phyloP scores from a whole-genome alignment of 306 rosid genomes.

The Clitoria ternatea region DNA sequence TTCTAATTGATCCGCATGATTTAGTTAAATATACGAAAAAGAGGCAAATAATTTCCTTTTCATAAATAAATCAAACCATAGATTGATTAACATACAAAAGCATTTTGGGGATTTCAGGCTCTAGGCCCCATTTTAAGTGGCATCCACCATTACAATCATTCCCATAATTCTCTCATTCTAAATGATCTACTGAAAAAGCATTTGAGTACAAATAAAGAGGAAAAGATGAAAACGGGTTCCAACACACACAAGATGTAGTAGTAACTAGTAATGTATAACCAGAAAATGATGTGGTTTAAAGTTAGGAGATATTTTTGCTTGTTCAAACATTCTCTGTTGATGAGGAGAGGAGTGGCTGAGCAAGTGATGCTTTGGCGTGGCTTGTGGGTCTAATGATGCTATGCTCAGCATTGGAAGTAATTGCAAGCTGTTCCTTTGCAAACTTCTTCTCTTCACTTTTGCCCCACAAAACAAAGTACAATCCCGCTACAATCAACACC shows the following conservation, averaged over 20 bases:
- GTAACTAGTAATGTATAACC: background rate
- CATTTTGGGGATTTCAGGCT: conserved; percentile 40
- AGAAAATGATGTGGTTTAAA: conserved; percentile 28
- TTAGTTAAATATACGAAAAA: too few species aligned
- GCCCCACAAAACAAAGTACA: conserved; percentile 95
- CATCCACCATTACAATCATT: conserved; percentile 50
- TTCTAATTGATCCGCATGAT: too few species aligned
- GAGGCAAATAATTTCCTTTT: too few species aligned
- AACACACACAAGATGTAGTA: conserved; percentile 53
- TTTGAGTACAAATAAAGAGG: background rate
- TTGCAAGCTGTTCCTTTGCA: conserved; percentile 50
- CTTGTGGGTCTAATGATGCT: conserved; percentile 47
- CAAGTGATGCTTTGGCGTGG: conserved; percentile 60
- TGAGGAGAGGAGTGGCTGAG: conserved; percentile 84
- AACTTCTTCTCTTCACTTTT: conserved; percentile 80
- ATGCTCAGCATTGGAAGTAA: conserved; percentile 52
- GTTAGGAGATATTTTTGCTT: conserved; percentile 6
- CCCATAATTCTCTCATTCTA: conserved; percentile 39
- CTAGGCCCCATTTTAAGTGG: conserved; percentile 43
- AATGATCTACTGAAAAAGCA: conserved; percentile 43
- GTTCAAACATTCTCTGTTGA: conserved; percentile 70
- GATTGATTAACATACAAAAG: conserved; percentile 39
- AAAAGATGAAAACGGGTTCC: conserved; percentile 15
- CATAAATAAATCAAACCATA: conserved; percentile 48
- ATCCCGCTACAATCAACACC: conserved; percentile 69